These are phyloP conservation scores for Aspergillus heteromorphus DNA, from an alignment of 495 filamentous ascomycete genomes.

Conservation along the genomic window DNA sequence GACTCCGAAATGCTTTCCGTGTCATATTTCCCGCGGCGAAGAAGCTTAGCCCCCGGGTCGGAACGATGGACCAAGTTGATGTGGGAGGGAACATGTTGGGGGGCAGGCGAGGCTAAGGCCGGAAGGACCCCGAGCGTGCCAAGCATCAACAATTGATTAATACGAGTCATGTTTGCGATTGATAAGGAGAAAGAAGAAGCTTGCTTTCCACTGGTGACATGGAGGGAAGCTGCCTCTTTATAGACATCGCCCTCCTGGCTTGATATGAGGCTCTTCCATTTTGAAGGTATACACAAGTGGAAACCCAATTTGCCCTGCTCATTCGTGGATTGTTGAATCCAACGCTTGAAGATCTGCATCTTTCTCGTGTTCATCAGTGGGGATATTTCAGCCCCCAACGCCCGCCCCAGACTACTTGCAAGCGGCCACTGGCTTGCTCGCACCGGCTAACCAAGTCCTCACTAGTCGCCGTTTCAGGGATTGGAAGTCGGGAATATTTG, in stretches of 20 bases:
- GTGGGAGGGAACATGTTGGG: not conserved
- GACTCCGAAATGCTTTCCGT: not conserved
- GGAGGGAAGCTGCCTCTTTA: not conserved
- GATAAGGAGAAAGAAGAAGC: not conserved
- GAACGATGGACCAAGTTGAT: not conserved
- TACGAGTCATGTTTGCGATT: not conserved
- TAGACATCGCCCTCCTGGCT: not conserved
- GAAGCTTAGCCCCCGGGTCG: not conserved
- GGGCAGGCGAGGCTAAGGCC: not conserved
- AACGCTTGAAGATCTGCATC: not conserved
- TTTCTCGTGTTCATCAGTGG: not conserved
- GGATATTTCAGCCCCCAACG: not conserved
- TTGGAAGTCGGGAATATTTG: not conserved
- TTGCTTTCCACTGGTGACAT: not conserved
- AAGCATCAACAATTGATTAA: not conserved
- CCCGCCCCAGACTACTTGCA: not conserved
- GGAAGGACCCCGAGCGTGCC: not conserved
- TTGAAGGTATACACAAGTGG: not conserved
- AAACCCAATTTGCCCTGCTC: not conserved
- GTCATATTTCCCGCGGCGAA: not conserved
- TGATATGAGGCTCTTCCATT: not conserved
- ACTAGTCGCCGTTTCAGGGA: not conserved
- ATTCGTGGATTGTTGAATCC: not conserved
- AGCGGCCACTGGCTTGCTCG: not conserved
- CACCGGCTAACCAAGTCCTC: not conserved